Conservation (phyloP, 164 flowering plant species). For the Dillenia turbinata region DNA sequence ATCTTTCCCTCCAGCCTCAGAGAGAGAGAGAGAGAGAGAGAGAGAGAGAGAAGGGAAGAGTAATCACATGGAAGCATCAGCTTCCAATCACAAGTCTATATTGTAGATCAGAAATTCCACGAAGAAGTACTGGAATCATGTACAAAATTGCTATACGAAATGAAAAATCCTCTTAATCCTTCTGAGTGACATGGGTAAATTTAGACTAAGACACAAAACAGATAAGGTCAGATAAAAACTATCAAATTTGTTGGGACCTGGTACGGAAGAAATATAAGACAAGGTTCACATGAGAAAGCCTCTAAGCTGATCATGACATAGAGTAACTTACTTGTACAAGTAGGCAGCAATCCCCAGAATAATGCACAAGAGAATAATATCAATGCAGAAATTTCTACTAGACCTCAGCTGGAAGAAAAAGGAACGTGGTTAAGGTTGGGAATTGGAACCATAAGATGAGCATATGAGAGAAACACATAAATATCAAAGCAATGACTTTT, state of each 20-base stretch:
- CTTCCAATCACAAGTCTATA: too few relatives aligned
- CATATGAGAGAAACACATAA: not conserved
- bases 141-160: not conserved
- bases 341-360: slow-evolving; percentile 95
- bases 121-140: not conserved
- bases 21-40: too few relatives aligned
- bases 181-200: too few relatives aligned
- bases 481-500: not conserved
- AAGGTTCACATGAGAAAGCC: not conserved
- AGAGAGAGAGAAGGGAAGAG: too few relatives aligned
- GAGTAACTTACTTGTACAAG: slow-evolving; percentile 78
- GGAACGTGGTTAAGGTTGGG: not conserved
- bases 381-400: slow-evolving; percentile 90
- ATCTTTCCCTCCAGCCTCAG: too few relatives aligned
- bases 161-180: too few relatives aligned
- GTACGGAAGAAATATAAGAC: too few relatives aligned
- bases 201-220: too few relatives aligned
- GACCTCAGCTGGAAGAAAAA: slow-evolving; percentile 75
- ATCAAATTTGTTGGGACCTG: not conserved
- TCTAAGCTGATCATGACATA: not conserved
- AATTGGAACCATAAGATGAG: not conserved
- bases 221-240: not conserved
- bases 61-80: too few relatives aligned
- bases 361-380: slow-evolving; percentile 76
- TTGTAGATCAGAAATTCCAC: too few relatives aligned